phyloP scores from a whole-genome alignment of 1,284 basidiomycete species.

The Salmacisia buchloeana region DNA sequence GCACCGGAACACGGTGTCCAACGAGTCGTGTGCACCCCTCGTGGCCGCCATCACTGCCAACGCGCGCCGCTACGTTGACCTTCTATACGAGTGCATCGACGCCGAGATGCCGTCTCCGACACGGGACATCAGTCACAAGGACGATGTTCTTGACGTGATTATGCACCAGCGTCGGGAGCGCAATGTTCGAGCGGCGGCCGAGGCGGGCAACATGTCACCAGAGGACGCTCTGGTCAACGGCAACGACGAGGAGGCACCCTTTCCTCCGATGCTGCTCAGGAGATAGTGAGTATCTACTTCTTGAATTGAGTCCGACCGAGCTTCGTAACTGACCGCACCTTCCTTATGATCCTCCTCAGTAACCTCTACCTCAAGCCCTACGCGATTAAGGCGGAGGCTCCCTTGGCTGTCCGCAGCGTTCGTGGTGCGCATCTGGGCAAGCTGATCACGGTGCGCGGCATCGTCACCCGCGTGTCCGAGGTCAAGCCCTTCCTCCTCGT shows the following conservation, averaged over 20 bases:
- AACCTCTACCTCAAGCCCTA: slow-evolving; percentile 86
- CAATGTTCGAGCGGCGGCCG: slow-evolving; percentile 69
- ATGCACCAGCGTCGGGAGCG: slow-evolving; percentile 77
- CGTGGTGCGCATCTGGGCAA: slow-evolving; percentile 78
- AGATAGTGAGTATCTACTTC: slow-evolving; percentile 70
- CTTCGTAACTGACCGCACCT: background rate
- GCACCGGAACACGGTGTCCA: slow-evolving; percentile 52
- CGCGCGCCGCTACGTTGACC: slow-evolving; percentile 78
- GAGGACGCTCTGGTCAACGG: too few species aligned
- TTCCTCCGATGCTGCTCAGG: slow-evolving; percentile 78
- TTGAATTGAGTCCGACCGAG: background rate
- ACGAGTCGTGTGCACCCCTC: slow-evolving; percentile 8
- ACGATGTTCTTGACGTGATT: slow-evolving; percentile 53
- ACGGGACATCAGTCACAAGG: slow-evolving; percentile 68
- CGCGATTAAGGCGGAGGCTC: slow-evolving; percentile 55
- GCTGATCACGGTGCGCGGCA: slow-evolving; percentile 91
- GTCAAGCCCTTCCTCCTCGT: slow-evolving; percentile 95
- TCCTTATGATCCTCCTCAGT: slow-evolving; percentile 53
- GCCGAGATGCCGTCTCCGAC: slow-evolving; percentile 63
- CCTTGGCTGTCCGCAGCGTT: slow-evolving; percentile 83
- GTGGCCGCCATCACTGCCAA: slow-evolving; percentile 66
- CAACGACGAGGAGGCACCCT: slow-evolving; percentile 29
- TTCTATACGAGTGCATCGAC: slow-evolving; percentile 89
- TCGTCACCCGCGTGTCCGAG: slow-evolving; percentile 96
- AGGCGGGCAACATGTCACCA: too few species aligned